Evolutionary conservation across 768 basidiomycete species (phyloP).

Genomic region (Boletus eberwhitei): DNA sequence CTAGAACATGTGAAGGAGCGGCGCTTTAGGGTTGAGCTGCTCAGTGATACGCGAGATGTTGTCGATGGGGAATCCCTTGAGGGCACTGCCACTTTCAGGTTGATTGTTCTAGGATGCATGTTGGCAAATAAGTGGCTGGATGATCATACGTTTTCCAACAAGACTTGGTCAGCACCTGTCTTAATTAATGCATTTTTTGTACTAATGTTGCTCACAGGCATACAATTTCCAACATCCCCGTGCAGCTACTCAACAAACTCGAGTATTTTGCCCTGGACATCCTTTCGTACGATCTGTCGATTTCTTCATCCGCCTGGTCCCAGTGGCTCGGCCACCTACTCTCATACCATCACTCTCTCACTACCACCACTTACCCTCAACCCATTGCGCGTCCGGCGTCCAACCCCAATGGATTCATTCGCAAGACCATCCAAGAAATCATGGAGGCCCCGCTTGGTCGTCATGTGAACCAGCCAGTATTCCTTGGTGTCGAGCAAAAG

Average conservation of each 20-base stretch:
- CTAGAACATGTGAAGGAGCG: slow-evolving; percentile 55
- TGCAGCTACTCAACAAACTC: slow-evolving; percentile 64
- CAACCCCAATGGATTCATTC: slow-evolving; percentile 67
- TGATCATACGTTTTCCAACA: slow-evolving; percentile 86
- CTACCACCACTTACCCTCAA: slow-evolving; percentile 59
- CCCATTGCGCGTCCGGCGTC: slow-evolving; percentile 76
- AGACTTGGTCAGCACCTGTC: slow-evolving; percentile 63
- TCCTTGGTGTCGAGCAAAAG: slow-evolving; percentile 68
- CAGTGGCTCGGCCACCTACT: slow-evolving; percentile 67
- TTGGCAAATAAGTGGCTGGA: slow-evolving; percentile 87
- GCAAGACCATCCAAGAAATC: slow-evolving; percentile 68
- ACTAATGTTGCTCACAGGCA: slow-evolving; percentile 49
- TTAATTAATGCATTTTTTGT: neutral
- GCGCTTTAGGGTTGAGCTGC: slow-evolving; percentile 60
- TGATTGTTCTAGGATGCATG: slow-evolving; percentile 80
- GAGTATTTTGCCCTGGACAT: slow-evolving; percentile 71
- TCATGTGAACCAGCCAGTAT: slow-evolving; percentile 52
- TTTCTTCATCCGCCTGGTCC: slow-evolving; percentile 62
- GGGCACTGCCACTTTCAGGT: slow-evolving; percentile 62
- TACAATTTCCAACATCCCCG: slow-evolving; percentile 72
- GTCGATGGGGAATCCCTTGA: slow-evolving; percentile 49
- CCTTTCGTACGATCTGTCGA: slow-evolving; percentile 66
- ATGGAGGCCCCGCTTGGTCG: slow-evolving; percentile 45
- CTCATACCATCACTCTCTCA: slow-evolving; percentile 61
- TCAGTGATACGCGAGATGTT: slow-evolving; percentile 47